A percentile compares a stretch with the other conserved stretches of the same genome.
Evolutionary conservation across 1,284 basidiomycete species (phyloP).

Genomic region (Rhizoctonia solani): DNA sequence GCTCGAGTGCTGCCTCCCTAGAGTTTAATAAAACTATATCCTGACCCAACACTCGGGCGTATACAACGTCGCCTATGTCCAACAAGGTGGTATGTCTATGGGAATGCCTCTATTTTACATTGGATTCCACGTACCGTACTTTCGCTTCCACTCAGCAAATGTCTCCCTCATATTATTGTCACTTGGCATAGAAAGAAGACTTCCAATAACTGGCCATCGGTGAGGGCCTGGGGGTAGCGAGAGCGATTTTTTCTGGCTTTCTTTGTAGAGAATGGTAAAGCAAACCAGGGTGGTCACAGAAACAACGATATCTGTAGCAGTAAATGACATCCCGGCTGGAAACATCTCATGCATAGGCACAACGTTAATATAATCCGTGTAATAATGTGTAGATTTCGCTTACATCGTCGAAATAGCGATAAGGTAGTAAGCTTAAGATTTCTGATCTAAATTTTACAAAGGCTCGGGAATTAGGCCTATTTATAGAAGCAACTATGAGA

Average conservation of each 20-base stretch:
- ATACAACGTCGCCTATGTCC: conserved; percentile 4
- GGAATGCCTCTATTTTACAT: too few species aligned
- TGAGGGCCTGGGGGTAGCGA: conserved; percentile 24
- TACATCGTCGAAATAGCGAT: too few species aligned
- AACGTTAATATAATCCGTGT: too few species aligned
- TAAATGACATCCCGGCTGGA: conserved; percentile 2
- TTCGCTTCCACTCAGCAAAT: neutral
- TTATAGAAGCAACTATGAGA: too few species aligned
- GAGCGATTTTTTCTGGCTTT: neutral
- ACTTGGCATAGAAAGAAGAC: neutral
- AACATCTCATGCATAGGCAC: neutral
- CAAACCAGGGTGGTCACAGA: neutral
- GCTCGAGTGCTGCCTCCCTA: neutral
- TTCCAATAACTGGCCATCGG: neutral
- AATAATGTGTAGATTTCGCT: too few species aligned
- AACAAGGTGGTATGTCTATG: too few species aligned
- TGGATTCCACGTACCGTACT: neutral
- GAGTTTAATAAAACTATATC: conserved; percentile 12
- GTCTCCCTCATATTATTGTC: neutral
- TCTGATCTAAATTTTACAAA: too few species aligned
- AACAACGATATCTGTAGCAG: neutral
- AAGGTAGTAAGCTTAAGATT: too few species aligned
- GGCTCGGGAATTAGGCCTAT: too few species aligned
- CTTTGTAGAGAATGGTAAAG: neutral
- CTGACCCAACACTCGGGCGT: neutral